Conservation (phyloP, 139 green algal genomes). For the Zygnema circumcarinatum region DNA sequence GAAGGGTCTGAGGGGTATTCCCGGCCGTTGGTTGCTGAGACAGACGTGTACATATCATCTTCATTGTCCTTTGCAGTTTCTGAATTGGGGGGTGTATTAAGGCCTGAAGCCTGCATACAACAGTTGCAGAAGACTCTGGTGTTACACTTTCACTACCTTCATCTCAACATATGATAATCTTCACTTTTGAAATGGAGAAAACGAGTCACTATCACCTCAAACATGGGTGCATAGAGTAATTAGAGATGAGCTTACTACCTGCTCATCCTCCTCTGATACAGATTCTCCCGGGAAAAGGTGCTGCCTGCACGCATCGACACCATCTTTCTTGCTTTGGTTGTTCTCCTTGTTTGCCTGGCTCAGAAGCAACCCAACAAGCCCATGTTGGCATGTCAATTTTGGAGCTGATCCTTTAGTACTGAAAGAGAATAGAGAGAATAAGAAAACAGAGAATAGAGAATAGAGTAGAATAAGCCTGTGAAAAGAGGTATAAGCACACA, state of each 20-base stretch:
- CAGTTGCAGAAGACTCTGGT: too few species aligned
- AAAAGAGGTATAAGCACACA: too few species aligned
- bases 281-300: neutral
- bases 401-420: too few species aligned
- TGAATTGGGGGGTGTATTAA: neutral
- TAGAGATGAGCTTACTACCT: neutral
- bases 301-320: neutral
- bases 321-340: neutral
- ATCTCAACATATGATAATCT: too few species aligned
- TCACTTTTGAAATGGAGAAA: too few species aligned
- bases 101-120: neutral
- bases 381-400: too few species aligned
- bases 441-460: too few species aligned
- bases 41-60: neutral
- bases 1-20: constrained; percentile 24
- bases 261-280: neutral
- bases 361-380: neutral
- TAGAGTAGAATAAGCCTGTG: too few species aligned
- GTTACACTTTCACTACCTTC: too few species aligned
- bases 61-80: neutral
- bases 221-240: too few species aligned
- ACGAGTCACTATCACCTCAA: too few species aligned
- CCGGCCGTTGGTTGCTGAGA: neutral
- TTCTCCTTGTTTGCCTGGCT: neutral
- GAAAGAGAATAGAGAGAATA: too few species aligned